Evolutionary conservation across 2,329 filamentous ascomycete species (phyloP).

Genomic region (Paraphaeosphaeria sporulosa): DNA sequence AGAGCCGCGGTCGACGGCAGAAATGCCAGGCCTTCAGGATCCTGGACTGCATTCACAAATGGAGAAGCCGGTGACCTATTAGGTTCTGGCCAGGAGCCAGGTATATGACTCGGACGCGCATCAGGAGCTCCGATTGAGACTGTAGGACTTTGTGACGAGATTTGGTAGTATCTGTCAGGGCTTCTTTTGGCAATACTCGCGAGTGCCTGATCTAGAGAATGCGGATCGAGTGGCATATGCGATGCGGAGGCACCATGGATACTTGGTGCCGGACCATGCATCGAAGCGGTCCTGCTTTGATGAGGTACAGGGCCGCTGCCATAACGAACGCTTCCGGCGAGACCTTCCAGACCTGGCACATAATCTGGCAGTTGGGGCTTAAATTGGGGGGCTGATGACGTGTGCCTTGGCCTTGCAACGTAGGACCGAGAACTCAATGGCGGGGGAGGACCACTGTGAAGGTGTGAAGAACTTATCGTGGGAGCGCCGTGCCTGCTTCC

Average conservation of each 20-base stretch:
- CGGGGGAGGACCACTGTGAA: constrained; percentile 3
- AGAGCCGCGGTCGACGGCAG: not conserved
- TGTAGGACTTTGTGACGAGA: constrained; percentile 1
- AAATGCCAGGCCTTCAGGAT: not conserved
- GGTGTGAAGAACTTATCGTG: not conserved
- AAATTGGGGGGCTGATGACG: not conserved
- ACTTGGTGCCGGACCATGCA: not conserved
- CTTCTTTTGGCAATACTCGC: constrained; percentile 32
- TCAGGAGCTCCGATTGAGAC: not conserved
- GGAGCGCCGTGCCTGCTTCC: not conserved
- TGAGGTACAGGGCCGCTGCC: constrained; percentile 37
- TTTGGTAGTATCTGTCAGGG: constrained; percentile 26
- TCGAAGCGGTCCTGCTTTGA: not conserved
- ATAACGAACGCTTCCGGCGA: constrained; percentile 31
- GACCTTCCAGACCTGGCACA: constrained; percentile 19
- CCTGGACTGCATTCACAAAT: not conserved
- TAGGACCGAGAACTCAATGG: not conserved
- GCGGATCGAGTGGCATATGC: constrained; percentile 21
- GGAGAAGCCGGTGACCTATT: not conserved
- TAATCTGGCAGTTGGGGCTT: constrained; percentile 13
- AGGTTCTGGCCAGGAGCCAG: constrained; percentile 36
- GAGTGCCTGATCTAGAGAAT: constrained; percentile 27
- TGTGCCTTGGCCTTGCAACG: not conserved
- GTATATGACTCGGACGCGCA: constrained; percentile 22
- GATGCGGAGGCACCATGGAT: not conserved